Base-by-base conservation (phyloP, 768 basidiomycete genomes). In the Mycena pura region DNA sequence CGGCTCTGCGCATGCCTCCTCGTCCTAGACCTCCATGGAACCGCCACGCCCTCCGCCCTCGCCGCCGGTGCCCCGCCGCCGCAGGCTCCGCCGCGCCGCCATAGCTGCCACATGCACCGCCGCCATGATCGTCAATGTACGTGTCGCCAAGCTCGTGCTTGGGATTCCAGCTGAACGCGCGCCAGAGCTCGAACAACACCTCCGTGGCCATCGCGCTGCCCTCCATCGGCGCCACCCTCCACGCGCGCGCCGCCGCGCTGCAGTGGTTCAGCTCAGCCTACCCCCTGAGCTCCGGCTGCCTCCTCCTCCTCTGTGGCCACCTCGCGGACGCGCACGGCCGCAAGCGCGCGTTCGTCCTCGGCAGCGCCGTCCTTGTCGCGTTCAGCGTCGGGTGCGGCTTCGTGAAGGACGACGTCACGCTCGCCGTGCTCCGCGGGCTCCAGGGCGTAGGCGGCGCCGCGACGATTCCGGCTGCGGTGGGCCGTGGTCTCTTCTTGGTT, bases 381-480 rank as follows among this genome's bases (percentile, higher is more conserved):
- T 89, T 90, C 60, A 83, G 87, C 0, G 68, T 96, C 0, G 89
- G 78, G 3, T 85, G 87, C 66, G 88, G 83, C 1, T 90, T 95
- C 61, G 76, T 86, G 0, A 75, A 81, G n/a, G 78, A 85, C 66
- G 78, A 82, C 8, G 72, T 88, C 8, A 82, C 84, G 0, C 75
- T 97, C 32, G 84, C 88, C 62, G 73, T 95, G 15, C 78, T 95
- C 15, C 82, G 95, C 58, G 95, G 84, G 0, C 72, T 93, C 17
- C 90, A 94, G 64, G 95, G 95, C 3, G 76, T 90, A n/a, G 95
- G 92, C 1, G 83, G 83, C 0, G 91, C 93, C 0, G 92, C 92
- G 0, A 82, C 82, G 5, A 85, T 93, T 15, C 92, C 92, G 5
- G 84, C 92, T 15, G 80, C 87, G 11, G 90, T 91, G 49, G 62